phyloP scores from a whole-genome alignment of 139 green algal genomes.

The Edaphochlamys debaryana region DNA sequence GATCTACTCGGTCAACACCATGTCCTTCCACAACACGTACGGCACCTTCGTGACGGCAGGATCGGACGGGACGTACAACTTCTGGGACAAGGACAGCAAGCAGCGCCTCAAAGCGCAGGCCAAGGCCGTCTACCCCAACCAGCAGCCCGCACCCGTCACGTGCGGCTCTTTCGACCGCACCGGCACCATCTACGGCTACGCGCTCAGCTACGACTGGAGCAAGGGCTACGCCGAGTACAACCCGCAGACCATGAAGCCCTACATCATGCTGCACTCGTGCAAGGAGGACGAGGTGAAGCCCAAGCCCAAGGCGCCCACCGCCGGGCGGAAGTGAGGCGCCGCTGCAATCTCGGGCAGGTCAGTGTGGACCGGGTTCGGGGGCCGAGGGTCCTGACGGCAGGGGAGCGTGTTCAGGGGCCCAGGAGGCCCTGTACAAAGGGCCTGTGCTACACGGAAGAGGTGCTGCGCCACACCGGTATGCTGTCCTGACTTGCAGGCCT shows the following conservation, averaged over 20 bases:
- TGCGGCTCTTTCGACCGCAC: slow-evolving; percentile 89
- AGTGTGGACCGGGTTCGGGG: too few relatives aligned
- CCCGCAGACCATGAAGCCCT: slow-evolving; percentile 72
- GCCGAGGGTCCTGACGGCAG: too few relatives aligned
- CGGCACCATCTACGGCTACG: slow-evolving; percentile 93
- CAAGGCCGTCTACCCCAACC: slow-evolving; percentile 30
- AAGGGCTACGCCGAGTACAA: slow-evolving; percentile 86
- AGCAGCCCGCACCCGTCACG: slow-evolving; percentile 80
- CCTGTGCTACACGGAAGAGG: too few relatives aligned
- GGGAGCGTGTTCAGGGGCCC: too few relatives aligned
- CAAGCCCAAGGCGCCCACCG: slow-evolving; percentile 51
- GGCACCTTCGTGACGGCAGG: slow-evolving; percentile 94
- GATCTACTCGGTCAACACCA: slow-evolving; percentile 96
- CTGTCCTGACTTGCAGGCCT: too few relatives aligned
- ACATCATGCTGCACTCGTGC: slow-evolving; percentile 90
- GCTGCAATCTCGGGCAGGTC: too few relatives aligned
- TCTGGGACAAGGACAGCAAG: slow-evolving; percentile 99
- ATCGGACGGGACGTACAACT: slow-evolving; percentile 95
- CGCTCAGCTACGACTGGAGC: slow-evolving; percentile 93
- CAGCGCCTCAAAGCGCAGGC: slow-evolving; percentile 91
- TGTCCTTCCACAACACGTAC: slow-evolving; percentile 90
- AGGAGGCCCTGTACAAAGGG: too few relatives aligned
- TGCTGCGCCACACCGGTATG: too few relatives aligned
- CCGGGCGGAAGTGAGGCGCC: slow-evolving; percentile 29
- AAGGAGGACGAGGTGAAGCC: slow-evolving; percentile 88